These are phyloP conservation scores for Penicillium corylophilum DNA, from an alignment of 2,329 filamentous ascomycete genomes.

Conservation along the genomic window DNA sequence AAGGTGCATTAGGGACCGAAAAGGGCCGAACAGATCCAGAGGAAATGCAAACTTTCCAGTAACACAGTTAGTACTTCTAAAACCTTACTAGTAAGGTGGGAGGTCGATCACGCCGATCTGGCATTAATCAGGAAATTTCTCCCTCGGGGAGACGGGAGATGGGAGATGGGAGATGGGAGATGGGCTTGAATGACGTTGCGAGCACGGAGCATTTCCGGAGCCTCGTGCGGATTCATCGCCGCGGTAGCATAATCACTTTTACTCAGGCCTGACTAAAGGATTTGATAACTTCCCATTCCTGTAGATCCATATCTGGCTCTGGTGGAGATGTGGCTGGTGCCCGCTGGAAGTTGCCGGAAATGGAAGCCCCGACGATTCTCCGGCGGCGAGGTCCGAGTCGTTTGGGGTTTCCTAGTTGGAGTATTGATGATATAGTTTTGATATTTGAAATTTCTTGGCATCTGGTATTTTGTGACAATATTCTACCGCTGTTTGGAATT, in stretches of 20 bases:
- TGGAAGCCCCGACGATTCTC: not conserved
- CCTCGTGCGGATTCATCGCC: not conserved
- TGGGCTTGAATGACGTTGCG: not conserved
- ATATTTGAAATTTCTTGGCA: not conserved
- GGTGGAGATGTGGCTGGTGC: not conserved
- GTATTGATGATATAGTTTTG: not conserved
- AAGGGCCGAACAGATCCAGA: not conserved
- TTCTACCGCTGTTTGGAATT: not conserved
- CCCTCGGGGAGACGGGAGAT: not conserved
- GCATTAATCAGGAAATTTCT: not conserved
- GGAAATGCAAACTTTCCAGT: slow-evolving; percentile 1
- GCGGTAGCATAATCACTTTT: not conserved
- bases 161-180: not conserved
- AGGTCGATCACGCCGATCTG: slow-evolving; percentile 8
- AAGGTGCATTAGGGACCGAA: not conserved
- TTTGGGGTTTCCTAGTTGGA: not conserved
- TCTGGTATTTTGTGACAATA: not conserved
- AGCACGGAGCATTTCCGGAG: too few species aligned
- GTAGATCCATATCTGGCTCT: not conserved
- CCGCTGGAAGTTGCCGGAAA: too few species aligned
- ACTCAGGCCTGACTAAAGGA: not conserved
- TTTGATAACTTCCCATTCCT: not conserved
- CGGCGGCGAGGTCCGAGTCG: not conserved
- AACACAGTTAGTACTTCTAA: not conserved
- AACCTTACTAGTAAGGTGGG: not conserved